A percentile compares a stretch with the other conserved stretches of the same genome.
Conservation (phyloP, 352 stramenopile species). For the Thalassiosira livingstoniorum region DNA sequence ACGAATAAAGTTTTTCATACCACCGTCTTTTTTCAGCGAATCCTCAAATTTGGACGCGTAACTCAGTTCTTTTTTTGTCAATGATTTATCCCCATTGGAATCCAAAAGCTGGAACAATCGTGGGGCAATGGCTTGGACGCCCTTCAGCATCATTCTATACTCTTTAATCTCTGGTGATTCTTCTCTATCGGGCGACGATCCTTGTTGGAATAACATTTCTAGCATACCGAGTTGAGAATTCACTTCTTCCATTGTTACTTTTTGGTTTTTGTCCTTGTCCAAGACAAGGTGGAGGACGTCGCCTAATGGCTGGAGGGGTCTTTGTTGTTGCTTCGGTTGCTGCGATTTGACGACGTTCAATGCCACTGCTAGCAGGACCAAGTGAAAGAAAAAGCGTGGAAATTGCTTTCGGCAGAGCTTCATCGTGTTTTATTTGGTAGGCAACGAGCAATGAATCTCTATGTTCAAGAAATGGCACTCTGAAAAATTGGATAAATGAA, state of each 20-base stretch:
- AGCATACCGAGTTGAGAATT: slow-evolving; percentile 29
- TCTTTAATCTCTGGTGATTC: slow-evolving; percentile 9
- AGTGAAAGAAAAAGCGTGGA: background rate
- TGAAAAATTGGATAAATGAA: too few relatives aligned
- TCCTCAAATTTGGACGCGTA: slow-evolving; percentile 37
- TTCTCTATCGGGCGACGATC: background rate
- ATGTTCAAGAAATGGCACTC: too few relatives aligned
- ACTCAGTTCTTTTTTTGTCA: slow-evolving; percentile 27
- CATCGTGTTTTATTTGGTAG: too few relatives aligned
- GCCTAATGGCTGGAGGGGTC: slow-evolving; percentile 3
- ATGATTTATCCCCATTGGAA: slow-evolving; percentile 20
- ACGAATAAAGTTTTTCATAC: slow-evolving; percentile 35
- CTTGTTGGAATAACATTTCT: slow-evolving; percentile 17
- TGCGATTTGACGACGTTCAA: background rate
- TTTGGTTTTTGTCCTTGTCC: slow-evolving; percentile 45
- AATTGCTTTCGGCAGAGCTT: too few relatives aligned
- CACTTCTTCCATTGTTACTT: slow-evolving; percentile 36
- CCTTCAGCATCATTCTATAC: slow-evolving; percentile 8
- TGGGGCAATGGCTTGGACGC: slow-evolving; percentile 14
- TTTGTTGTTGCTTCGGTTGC: slow-evolving; percentile 2
- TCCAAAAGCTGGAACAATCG: slow-evolving; percentile 35
- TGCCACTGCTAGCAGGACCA: slow-evolving; percentile 9
- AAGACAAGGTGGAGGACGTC: slow-evolving; percentile 28
- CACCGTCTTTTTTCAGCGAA: slow-evolving; percentile 36
- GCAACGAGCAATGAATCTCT: too few relatives aligned